Conservation (phyloP, 306 rosid species). For the Clitoria ternatea region DNA sequence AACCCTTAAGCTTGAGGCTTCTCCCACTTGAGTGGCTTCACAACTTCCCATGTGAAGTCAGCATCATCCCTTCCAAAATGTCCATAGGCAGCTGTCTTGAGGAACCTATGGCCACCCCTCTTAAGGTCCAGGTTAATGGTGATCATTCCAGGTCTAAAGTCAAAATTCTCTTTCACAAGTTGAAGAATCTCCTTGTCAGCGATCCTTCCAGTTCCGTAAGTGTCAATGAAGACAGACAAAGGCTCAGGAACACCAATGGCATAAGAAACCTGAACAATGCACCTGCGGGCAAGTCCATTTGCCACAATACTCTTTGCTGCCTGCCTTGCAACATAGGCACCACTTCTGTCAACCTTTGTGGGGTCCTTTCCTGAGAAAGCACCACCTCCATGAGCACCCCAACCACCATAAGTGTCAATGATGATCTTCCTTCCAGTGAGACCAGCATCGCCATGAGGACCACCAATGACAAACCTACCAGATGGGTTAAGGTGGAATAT, state of each 20-base stretch:
- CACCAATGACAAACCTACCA: slow-evolving; percentile 2
- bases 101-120: slow-evolving; percentile 9
- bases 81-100: slow-evolving; percentile 7
- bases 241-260: slow-evolving; percentile 37
- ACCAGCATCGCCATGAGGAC: slow-evolving; percentile 12
- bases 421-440: slow-evolving; percentile 2
- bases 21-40: not conserved
- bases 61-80: slow-evolving; percentile 7
- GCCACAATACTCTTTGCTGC: slow-evolving; percentile 14
- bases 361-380: slow-evolving; percentile 14
- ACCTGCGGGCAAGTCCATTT: slow-evolving; percentile 31
- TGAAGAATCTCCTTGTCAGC: not conserved
- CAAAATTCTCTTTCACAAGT: slow-evolving; percentile 6
- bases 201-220: slow-evolving; percentile 5
- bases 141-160: slow-evolving; percentile 11
- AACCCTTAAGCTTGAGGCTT: not conserved
- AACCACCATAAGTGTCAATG: not conserved
- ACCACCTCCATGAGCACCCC: slow-evolving; percentile 18
- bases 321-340: slow-evolving; percentile 1
- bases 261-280: slow-evolving; percentile 32
- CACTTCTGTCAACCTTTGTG: slow-evolving; percentile 5
- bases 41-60: slow-evolving; percentile 9
- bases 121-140: not conserved
- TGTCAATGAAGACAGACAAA: slow-evolving; percentile 24
- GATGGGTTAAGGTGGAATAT: slow-evolving; percentile 11